Evolutionary conservation across 331 rosid species (phyloP), one percentile per base, ranked within the genome.

Genomic region (Dryas integrifolia): DNA sequence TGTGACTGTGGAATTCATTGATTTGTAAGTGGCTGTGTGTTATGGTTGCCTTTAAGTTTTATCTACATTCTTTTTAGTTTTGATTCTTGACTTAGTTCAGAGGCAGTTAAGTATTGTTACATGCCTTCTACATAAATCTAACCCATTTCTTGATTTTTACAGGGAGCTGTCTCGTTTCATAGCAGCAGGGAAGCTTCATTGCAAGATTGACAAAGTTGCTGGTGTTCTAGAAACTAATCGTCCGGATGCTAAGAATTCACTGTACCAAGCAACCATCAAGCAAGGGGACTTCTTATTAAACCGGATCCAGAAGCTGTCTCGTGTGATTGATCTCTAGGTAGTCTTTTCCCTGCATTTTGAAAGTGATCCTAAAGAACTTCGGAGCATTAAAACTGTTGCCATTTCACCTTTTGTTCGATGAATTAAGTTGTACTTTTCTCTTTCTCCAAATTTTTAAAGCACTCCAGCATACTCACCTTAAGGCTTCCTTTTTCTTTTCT

Each of bases 91-190:
- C 49, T 46, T 30, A 38, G 9, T 35, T 2, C 9, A 3, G 39
- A 56, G 6, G 46, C 11, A 1, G 38, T 43, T 5, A 3, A 18
- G 11, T 2, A 9, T 5, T 69, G 2, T 53, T 21, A 40, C 0
- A 3, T 39, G 11, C 47, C 39, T 40, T 46, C 21, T 40, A n/a
- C 15, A 57, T 14, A 15, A 44, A 13, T 47, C 8, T 24, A 18
- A 47, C 57, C n/a, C 9, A 40, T 79, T 65, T 21, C 18, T 21
- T 72, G 64, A 64, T 38, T 78, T 38, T 80, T 83, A 16, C 87
- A 95, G 99, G 97, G 99, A 95, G 79, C 86, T 95, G 56, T 92
- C 99, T 24, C 96, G 97, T n/a, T 95, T 92, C 78, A 95, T 95
- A 15, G 98, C 99, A 7, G 98, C 97, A 9, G 96, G 96, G 70